Evolutionary conservation across 192 early-diverging fungal genomes (phyloP).

Genomic region (Backusella australiensis): DNA sequence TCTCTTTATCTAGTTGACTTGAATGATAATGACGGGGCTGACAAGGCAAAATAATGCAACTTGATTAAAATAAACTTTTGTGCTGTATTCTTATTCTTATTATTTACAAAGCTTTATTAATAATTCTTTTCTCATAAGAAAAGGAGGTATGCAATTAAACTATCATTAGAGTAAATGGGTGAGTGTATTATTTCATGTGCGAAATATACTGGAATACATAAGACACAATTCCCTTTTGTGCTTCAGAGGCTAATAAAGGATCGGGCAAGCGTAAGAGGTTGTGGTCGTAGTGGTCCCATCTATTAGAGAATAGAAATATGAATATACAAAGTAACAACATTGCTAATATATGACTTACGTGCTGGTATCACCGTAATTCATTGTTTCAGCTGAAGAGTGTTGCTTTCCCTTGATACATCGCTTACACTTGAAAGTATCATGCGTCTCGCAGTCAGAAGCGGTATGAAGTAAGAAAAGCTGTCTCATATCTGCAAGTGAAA

Average conservation of each 20-base stretch:
- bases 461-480: slow-evolving; percentile 87
- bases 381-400: slow-evolving; percentile 53
- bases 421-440: slow-evolving; percentile 94
- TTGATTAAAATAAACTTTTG: not conserved
- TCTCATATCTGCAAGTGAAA: slow-evolving; percentile 83
- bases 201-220: slow-evolving; percentile 83
- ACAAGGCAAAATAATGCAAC: not conserved
- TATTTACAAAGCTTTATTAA: not conserved
- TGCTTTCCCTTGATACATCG: slow-evolving; percentile 88
- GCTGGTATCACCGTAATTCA: slow-evolving; percentile 78
- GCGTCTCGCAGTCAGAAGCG: slow-evolving; percentile 80
- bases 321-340: not conserved
- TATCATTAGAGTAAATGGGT: not conserved
- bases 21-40: not conserved
- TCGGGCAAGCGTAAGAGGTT: slow-evolving; percentile 62
- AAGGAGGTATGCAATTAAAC: not conserved
- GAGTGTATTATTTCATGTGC: slow-evolving; percentile 37
- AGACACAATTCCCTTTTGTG: slow-evolving; percentile 59
- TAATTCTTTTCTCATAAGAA: not conserved
- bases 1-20: not conserved
- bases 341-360: slow-evolving; percentile 35
- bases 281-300: slow-evolving; percentile 73
- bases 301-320: slow-evolving; percentile 16
- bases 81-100: not conserved
- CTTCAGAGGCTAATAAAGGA: slow-evolving; percentile 57